Conservation (phyloP, 1,139 yeast species). For the Pichia sp. region DNA sequence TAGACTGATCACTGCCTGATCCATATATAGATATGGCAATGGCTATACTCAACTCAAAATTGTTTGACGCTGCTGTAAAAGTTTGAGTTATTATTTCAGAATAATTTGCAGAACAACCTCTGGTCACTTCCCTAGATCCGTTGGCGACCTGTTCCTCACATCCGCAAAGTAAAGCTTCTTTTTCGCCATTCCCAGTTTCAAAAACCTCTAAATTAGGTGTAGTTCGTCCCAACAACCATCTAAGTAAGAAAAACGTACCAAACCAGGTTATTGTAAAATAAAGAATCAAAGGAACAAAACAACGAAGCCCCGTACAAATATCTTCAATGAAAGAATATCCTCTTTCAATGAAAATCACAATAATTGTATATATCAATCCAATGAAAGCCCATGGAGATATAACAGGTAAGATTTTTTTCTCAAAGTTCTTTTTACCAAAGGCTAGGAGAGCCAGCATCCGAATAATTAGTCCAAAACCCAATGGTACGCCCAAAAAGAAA, state of each 20-base stretch:
- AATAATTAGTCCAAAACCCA: slow-evolving; percentile 43
- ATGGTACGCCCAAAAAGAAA: slow-evolving; percentile 53
- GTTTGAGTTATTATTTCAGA: slow-evolving; percentile 45
- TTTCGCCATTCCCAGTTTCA: slow-evolving; percentile 6
- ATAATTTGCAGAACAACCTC: slow-evolving; percentile 40
- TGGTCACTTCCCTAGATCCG: slow-evolving; percentile 22
- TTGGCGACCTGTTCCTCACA: slow-evolving; percentile 34
- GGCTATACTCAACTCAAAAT: slow-evolving; percentile 51
- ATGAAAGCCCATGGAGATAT: slow-evolving; percentile 49
- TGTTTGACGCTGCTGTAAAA: slow-evolving; percentile 57
- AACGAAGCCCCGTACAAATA: slow-evolving; percentile 48
- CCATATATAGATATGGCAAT: slow-evolving; percentile 54
- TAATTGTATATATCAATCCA: slow-evolving; percentile 50
- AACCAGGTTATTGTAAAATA: slow-evolving; percentile 51
- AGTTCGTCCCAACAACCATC: slow-evolving; percentile 30
- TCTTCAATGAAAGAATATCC: slow-evolving; percentile 49
- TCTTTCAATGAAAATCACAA: slow-evolving; percentile 50
- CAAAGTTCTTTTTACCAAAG: slow-evolving; percentile 33
- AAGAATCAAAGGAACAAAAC: slow-evolving; percentile 46
- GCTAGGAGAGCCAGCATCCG: slow-evolving; percentile 31
- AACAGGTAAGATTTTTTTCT: slow-evolving; percentile 37
- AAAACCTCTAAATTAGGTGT: slow-evolving; percentile 7
- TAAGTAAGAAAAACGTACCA: slow-evolving; percentile 40
- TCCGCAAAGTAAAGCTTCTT: slow-evolving; percentile 34
- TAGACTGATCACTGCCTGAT: slow-evolving; percentile 47